These are phyloP conservation scores for Leucoagaricus sp. DNA, from an alignment of 1,284 basidiomycete genomes.

Conservation along the genomic window DNA sequence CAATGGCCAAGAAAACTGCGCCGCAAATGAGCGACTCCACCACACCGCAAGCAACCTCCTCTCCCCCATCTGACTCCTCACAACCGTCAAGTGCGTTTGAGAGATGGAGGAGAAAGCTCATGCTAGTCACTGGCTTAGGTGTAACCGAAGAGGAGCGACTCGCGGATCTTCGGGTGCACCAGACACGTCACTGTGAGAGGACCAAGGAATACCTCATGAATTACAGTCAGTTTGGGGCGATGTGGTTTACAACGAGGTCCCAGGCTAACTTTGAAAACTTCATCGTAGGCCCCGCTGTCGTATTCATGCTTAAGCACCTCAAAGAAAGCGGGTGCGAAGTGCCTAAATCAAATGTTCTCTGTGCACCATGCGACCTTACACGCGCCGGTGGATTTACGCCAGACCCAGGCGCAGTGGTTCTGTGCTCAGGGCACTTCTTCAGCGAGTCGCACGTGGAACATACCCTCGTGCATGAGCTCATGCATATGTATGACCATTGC, in stretches of 20 bases:
- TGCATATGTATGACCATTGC: slow-evolving; percentile 97
- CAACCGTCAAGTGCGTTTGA: slow-evolving; percentile 41
- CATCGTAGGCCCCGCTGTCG: slow-evolving; percentile 73
- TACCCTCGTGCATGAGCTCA: slow-evolving; percentile 90
- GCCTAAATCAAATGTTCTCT: slow-evolving; percentile 73
- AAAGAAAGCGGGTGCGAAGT: slow-evolving; percentile 69
- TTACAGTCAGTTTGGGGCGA: slow-evolving; percentile 42
- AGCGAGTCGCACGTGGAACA: slow-evolving; percentile 89
- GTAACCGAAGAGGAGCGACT: slow-evolving; percentile 51
- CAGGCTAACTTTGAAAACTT: slow-evolving; percentile 8
- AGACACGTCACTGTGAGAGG: slow-evolving; percentile 53
- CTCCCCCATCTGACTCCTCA: slow-evolving; percentile 16
- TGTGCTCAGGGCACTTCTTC: slow-evolving; percentile 85
- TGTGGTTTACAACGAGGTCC: too few relatives aligned
- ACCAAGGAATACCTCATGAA: slow-evolving; percentile 60
- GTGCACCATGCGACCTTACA: slow-evolving; percentile 76
- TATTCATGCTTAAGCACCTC: slow-evolving; percentile 90
- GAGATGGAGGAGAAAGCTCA: slow-evolving; percentile 56
- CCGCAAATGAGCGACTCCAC: slow-evolving; percentile 8
- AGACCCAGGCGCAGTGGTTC: slow-evolving; percentile 70
- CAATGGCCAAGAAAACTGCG: background rate
- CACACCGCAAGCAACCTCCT: slow-evolving; percentile 7
- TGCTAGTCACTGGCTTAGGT: slow-evolving; percentile 58
- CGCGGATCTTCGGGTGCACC: slow-evolving; percentile 42
- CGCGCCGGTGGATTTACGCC: slow-evolving; percentile 85